Conservation (phyloP, 176 grass and related monocot species). For the Urochloa ruziziensis region DNA sequence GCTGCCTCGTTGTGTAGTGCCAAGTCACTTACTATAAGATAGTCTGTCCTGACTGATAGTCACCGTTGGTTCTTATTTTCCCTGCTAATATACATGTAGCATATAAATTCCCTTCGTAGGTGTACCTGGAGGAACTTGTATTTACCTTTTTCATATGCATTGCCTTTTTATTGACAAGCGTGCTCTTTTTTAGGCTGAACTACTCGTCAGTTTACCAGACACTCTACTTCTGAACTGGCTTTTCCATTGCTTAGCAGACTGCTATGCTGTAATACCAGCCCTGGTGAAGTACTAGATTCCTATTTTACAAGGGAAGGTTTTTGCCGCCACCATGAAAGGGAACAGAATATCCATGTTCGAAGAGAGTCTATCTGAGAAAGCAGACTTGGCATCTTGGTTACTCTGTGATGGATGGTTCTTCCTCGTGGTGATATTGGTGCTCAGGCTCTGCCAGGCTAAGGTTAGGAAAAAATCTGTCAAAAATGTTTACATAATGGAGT, state of each 20-base stretch:
- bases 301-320: constrained; percentile 17
- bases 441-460: constrained; percentile 14
- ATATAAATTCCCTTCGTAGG: neutral
- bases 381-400: neutral
- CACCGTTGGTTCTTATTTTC: neutral
- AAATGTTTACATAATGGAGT: neutral
- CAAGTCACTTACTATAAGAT: neutral
- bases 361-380: constrained; percentile 4
- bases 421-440: neutral
- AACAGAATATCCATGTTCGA: constrained; percentile 1
- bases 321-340: neutral
- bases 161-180: constrained; percentile 21
- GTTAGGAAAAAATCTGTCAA: neutral
- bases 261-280: constrained; percentile 78
- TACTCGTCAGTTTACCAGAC: constrained; percentile 70
- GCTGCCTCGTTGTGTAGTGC: neutral
- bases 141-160: neutral
- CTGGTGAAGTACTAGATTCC: constrained; percentile 77
- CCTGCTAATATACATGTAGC: neutral
- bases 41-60: too few species aligned
- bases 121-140: neutral
- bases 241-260: constrained; percentile 88
- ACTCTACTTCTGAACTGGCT: constrained; percentile 85
- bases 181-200: constrained; percentile 65
- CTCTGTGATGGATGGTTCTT: constrained; percentile 1